Evolutionary conservation across 352 stramenopile genomes (phyloP).

Genomic region (Globisporangium rhizosaccharum): DNA sequence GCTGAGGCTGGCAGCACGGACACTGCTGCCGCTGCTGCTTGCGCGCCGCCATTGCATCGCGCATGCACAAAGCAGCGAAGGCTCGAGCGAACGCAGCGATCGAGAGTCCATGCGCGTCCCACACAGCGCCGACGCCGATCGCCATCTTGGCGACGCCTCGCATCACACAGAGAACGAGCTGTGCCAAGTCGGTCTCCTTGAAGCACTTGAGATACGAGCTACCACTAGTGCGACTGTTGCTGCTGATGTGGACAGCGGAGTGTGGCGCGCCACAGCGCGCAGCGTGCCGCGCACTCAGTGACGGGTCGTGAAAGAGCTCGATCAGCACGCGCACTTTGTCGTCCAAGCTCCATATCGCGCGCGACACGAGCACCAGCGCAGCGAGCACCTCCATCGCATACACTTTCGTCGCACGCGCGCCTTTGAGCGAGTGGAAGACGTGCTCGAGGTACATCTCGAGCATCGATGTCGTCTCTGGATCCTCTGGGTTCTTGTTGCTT

Average conservation of each 20-base stretch:
- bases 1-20: background rate
- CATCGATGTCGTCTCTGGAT: conserved; percentile 16
- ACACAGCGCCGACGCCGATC: conserved; percentile 38
- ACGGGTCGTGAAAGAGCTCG: conserved; percentile 45
- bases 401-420: conserved; percentile 16
- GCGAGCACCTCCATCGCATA: conserved; percentile 64
- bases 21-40: background rate
- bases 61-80: conserved; percentile 19
- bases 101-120: conserved; percentile 24
- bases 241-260: background rate
- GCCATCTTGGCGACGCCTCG: conserved; percentile 42
- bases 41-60: conserved; percentile 1
- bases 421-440: conserved; percentile 51
- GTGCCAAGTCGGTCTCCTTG: conserved; percentile 48
- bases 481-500: background rate
- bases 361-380: conserved; percentile 45
- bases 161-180: conserved; percentile 56
- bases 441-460: conserved; percentile 55
- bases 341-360: conserved; percentile 54
- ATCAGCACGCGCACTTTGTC: conserved; percentile 53
- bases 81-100: conserved; percentile 13
- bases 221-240: conserved; percentile 2
- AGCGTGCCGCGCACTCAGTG: conserved; percentile 16
- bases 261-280: background rate
- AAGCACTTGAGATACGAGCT: conserved; percentile 20